Percentiles rank a stretch among this genome's conserved stretches.
These are phyloP conservation scores for Tylopilus orsonianus DNA, from an alignment of 1,284 basidiomycete genomes.

Conservation along the genomic window DNA sequence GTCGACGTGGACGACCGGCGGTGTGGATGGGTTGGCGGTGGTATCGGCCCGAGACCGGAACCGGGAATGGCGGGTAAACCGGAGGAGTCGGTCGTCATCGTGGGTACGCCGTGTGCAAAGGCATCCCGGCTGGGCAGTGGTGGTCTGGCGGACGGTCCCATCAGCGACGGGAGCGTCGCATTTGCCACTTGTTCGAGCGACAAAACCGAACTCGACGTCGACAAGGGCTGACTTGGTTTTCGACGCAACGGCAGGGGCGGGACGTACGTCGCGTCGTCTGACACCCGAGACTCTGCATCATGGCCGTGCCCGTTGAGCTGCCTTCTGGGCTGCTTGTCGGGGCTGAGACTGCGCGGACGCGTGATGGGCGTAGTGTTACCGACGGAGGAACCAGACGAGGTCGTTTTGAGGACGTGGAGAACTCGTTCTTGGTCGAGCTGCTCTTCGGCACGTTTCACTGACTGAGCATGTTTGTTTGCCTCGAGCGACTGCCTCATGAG, in stretches of 20 bases:
- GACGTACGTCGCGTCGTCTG: constrained; percentile 35
- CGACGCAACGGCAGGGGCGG: constrained; percentile 31
- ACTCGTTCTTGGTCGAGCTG: constrained; percentile 67
- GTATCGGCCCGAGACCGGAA: constrained; percentile 29
- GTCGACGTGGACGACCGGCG: constrained; percentile 38
- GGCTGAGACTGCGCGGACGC: constrained; percentile 32
- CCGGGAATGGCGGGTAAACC: constrained; percentile 23
- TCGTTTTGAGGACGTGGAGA: constrained; percentile 61
- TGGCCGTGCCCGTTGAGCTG: background rate
- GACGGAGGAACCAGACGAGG: constrained; percentile 30
- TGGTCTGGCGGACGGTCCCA: constrained; percentile 13
- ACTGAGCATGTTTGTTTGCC: constrained; percentile 66
- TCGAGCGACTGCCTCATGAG: constrained; percentile 71
- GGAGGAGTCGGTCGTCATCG: background rate
- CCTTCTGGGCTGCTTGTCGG: constrained; percentile 38
- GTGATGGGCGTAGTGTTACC: constrained; percentile 1
- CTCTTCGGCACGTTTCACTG: constrained; percentile 64
- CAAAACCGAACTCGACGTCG: constrained; percentile 34
- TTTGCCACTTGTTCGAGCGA: constrained; percentile 44
- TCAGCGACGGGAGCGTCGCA: constrained; percentile 31
- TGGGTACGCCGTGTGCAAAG: background rate
- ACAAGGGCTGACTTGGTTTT: constrained; percentile 27
- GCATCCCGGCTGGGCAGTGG: constrained; percentile 22
- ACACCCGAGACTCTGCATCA: constrained; percentile 22
- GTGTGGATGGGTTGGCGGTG: constrained; percentile 60